Evolutionary conservation across 2,329 filamentous ascomycete species (phyloP), one percentile per base, ranked within the genome.

Genomic region (Apiospora kogelbergensis): DNA sequence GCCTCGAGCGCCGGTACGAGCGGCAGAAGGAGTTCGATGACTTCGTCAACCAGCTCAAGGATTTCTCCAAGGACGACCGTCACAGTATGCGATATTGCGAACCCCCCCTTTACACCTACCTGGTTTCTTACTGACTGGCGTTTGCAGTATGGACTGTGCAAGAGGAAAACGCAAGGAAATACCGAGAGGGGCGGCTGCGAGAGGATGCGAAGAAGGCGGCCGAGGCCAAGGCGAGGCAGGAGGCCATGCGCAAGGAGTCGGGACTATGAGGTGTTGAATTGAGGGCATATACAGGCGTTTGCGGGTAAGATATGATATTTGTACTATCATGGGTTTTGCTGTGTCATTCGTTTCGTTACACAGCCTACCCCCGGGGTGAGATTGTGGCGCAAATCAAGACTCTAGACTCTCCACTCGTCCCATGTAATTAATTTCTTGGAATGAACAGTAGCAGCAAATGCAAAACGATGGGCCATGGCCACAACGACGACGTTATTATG

Each of bases 51-150:
- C 90, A 91, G 75, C 81, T 99, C 78, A 98, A 97, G 85, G 89
- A 95, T 75, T 93, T 95, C 79, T 93, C 93, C 33, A 97, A 95
- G 83, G 96, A 92, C 17, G 91, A 97, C 78, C 97, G 95, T 83
- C 93, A 93, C 57, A 97, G 94, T 97, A 85, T 71, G 91, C 83
- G 53, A 60, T 9, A 37, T 1, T 7, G 7, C 42, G 42, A 45
- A 20, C 42, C 42, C 17, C 20, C 17, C 53, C n/a, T n/a, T n/a
- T n/a, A n/a, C n/a, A n/a, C n/a, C n/a, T n/a, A n/a, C n/a, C n/a
- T n/a, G n/a, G n/a, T n/a, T n/a, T n/a, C n/a, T 37, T 60, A 20
- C 53, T 60, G 20, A 60, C 20, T 42, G 40, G 40, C 5, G 40
- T 11, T 17, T 44, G 57, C 71, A 84, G 82, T 85, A 71, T 86